Percentiles rank a stretch among this genome's conserved stretches.
These are phyloP conservation scores for Aegilops longissima DNA, from an alignment of 176 grass and related monocot species.

Conservation along the genomic window DNA sequence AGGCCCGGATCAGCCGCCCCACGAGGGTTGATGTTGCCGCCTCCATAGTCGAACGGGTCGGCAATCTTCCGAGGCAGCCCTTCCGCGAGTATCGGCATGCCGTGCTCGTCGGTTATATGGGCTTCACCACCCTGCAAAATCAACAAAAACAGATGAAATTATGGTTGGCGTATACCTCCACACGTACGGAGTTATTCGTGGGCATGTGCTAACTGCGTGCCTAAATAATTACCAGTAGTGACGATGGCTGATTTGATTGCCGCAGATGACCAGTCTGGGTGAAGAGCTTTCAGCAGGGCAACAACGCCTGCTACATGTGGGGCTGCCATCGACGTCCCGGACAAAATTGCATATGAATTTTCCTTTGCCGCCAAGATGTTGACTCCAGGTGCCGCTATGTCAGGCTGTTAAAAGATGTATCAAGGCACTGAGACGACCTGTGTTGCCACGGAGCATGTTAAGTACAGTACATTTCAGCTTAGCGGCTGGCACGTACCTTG, in stretches of 20 bases:
- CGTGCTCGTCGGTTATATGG: not conserved
- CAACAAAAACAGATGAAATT: not conserved
- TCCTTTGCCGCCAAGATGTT: conserved; percentile 25
- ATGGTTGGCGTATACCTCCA: not conserved
- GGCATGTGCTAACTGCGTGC: not conserved
- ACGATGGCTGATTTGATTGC: conserved; percentile 7
- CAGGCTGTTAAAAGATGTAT: too few species aligned
- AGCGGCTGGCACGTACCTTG: not conserved
- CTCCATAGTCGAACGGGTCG: conserved; percentile 35
- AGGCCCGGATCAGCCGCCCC: too few species aligned
- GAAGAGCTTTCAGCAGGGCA: conserved; percentile 25
- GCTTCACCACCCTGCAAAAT: not conserved
- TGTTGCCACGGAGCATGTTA: too few species aligned
- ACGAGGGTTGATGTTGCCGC: not conserved
- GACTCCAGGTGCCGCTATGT: conserved; percentile 26
- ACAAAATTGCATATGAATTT: not conserved
- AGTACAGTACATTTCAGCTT: too few species aligned
- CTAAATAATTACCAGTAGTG: conserved; percentile 25
- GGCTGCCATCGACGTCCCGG: conserved; percentile 31
- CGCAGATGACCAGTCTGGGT: conserved; percentile 32
- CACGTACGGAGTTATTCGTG: too few species aligned
- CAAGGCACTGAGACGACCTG: too few species aligned
- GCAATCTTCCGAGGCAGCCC: conserved; percentile 26
- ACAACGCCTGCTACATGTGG: conserved; percentile 23
- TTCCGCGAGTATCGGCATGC: conserved; percentile 24